These are phyloP conservation scores for Aspergillus latus DNA, from an alignment of 2,329 filamentous ascomycete species.

Conservation along the genomic window DNA sequence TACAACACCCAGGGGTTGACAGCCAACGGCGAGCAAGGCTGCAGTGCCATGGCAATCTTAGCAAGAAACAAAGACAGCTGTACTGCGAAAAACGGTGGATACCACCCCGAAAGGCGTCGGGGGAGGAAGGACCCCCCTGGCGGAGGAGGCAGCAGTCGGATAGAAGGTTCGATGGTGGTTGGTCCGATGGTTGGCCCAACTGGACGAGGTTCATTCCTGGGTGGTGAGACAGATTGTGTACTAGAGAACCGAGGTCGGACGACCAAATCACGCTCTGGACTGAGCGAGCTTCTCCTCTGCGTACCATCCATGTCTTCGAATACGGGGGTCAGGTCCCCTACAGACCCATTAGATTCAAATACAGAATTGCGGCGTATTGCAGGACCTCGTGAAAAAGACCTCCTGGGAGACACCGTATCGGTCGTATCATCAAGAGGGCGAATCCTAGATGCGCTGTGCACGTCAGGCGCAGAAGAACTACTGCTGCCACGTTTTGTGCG, in stretches of 20 bases:
- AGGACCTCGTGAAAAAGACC: conserved; percentile 24
- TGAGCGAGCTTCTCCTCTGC: conserved; percentile 23
- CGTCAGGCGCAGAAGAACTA: conserved; percentile 34
- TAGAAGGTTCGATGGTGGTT: conserved; percentile 18
- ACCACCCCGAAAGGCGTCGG: conserved; percentile 29
- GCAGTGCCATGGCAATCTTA: conserved; percentile 66
- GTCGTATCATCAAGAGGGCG: conserved; percentile 41
- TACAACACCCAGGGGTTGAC: conserved; percentile 64
- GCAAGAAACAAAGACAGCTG: conserved; percentile 64
- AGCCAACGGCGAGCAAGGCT: conserved; percentile 70
- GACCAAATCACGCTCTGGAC: conserved; percentile 34
- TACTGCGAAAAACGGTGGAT: conserved; percentile 40
- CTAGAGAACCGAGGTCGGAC: conserved; percentile 32
- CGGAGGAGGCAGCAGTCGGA: conserved; percentile 44
- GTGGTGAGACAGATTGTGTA: conserved; percentile 28
- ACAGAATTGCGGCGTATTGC: conserved; percentile 28
- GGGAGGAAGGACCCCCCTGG: conserved; percentile 29
- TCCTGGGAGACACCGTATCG: conserved; percentile 28
- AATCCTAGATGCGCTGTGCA: conserved; percentile 37
- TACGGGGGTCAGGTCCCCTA: conserved; percentile 18
- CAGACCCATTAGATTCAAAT: conserved; percentile 26
- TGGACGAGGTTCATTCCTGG: conserved; percentile 17
- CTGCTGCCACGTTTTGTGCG: conserved; percentile 35
- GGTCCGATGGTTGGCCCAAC: no score
- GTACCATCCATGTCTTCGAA: conserved; percentile 15